Conservation (phyloP, 345 rosid genomes). For the Citrus inodora region DNA sequence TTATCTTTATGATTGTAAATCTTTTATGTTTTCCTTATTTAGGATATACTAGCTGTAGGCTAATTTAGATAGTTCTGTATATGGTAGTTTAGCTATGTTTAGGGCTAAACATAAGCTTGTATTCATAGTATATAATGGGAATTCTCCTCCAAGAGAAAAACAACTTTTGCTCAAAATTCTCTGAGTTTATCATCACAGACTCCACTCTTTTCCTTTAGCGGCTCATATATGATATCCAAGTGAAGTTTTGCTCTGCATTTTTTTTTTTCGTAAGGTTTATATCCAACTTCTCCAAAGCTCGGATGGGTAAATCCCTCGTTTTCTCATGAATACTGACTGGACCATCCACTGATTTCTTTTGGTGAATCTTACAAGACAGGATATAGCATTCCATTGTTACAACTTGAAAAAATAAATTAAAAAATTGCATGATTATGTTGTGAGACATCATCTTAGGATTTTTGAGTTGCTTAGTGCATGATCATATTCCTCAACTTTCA, state of each 20-base stretch:
- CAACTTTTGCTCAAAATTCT: no score
- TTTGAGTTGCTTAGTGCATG: neutral
- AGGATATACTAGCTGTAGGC: no score
- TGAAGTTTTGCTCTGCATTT: constrained; percentile 44
- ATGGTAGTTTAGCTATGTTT: no score
- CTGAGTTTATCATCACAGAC: no score
- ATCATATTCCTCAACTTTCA: neutral
- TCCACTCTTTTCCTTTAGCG: constrained; percentile 46
- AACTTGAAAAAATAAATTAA: neutral
- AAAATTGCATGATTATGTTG: neutral
- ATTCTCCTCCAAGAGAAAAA: no score
- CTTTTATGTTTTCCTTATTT: no score
- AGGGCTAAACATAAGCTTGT: no score
- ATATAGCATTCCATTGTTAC: neutral
- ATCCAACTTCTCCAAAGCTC: constrained; percentile 57
- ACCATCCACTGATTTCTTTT: constrained; percentile 40
- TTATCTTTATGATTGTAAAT: no score
- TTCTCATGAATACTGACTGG: constrained; percentile 29
- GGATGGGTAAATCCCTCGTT: constrained; percentile 23
- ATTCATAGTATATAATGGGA: no score
- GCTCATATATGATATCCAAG: constrained; percentile 83
- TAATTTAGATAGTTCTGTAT: no score
- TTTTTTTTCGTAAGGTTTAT: constrained; percentile 46
- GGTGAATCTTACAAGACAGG: constrained; percentile 29
- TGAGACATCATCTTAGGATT: neutral